A percentile compares a stretch with the other conserved stretches of the same genome.
These are phyloP conservation scores for Vitis hybrid DNA, from an alignment of 177 flowering plant species.

Conservation along the genomic window DNA sequence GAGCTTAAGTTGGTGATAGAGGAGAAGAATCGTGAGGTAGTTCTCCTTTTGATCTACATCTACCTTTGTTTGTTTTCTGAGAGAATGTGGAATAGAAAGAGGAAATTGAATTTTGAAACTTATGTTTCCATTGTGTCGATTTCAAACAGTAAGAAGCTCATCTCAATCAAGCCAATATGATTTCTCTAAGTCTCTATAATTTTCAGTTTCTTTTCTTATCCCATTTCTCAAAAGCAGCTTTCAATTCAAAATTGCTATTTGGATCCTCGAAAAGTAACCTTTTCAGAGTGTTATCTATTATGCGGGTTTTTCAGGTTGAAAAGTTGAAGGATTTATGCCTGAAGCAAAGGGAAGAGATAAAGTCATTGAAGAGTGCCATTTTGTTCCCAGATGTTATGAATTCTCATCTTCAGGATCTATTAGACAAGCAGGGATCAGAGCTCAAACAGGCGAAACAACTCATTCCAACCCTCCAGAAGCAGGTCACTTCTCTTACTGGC, in stretches of 20 bases:
- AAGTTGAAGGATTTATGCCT: conserved; percentile 90
- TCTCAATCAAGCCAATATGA: too few relatives aligned
- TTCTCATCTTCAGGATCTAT: conserved; percentile 60
- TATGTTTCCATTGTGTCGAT: too few relatives aligned
- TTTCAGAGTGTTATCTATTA: too few relatives aligned
- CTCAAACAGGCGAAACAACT: conserved; percentile 75
- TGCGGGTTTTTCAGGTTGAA: conserved; percentile 52
- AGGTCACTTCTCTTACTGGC: conserved; percentile 85
- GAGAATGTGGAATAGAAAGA: too few relatives aligned
- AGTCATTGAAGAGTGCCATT: conserved; percentile 66
- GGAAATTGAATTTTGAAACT: too few relatives aligned
- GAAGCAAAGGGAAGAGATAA: conserved; percentile 92
- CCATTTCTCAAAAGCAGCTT: too few relatives aligned
- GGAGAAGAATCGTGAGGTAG: conserved; percentile 71
- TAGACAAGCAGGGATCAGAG: conserved; percentile 79
- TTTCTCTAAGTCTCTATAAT: too few relatives aligned
- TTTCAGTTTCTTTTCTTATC: too few relatives aligned
- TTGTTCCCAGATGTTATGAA: conserved; percentile 79
- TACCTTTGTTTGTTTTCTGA: background rate
- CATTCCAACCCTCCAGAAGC: conserved; percentile 84
- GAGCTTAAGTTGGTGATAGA: conserved; percentile 55
- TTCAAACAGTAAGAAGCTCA: too few relatives aligned
- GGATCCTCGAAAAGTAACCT: background rate
- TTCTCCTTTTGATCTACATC: background rate
- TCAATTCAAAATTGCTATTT: background rate